Evolutionary conservation across 2,329 filamentous ascomycete genomes (phyloP).

Genomic region (Aspergillus sergii): DNA sequence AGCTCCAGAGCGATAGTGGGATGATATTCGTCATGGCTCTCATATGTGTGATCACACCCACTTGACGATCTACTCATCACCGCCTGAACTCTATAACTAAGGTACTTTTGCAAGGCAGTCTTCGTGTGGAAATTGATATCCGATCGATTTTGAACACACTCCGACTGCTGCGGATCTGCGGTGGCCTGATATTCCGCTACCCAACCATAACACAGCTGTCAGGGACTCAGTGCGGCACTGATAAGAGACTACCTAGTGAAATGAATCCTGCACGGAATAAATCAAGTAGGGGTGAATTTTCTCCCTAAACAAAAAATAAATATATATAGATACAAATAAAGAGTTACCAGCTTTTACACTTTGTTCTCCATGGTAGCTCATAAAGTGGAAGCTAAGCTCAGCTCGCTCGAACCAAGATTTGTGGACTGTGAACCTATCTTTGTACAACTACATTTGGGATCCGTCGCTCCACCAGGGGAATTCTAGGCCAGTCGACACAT

Average conservation of each 20-base stretch:
- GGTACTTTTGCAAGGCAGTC: not conserved
- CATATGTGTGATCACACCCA: not conserved
- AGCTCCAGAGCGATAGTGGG: not conserved
- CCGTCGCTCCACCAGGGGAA: not conserved
- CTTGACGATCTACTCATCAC: not conserved
- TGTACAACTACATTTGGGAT: not conserved
- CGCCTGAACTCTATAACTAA: not conserved
- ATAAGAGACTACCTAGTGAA: not conserved
- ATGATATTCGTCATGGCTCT: not conserved
- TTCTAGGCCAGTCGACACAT: conserved; percentile 6
- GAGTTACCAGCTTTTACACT: not conserved
- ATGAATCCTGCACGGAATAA: not conserved
- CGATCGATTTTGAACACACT: not conserved
- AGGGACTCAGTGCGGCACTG: not conserved
- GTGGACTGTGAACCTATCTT: not conserved
- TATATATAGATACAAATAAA: not conserved
- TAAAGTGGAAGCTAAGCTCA: not conserved
- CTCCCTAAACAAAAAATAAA: not conserved
- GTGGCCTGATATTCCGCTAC: conserved; percentile 3
- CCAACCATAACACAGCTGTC: not conserved
- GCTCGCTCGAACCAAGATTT: not conserved
- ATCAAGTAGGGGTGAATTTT: not conserved
- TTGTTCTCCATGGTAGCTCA: not conserved
- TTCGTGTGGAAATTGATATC: not conserved
- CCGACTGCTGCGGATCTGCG: not conserved